Conservation (phyloP, 2,329 filamentous ascomycete species). For the Gremmenia infestans region DNA sequence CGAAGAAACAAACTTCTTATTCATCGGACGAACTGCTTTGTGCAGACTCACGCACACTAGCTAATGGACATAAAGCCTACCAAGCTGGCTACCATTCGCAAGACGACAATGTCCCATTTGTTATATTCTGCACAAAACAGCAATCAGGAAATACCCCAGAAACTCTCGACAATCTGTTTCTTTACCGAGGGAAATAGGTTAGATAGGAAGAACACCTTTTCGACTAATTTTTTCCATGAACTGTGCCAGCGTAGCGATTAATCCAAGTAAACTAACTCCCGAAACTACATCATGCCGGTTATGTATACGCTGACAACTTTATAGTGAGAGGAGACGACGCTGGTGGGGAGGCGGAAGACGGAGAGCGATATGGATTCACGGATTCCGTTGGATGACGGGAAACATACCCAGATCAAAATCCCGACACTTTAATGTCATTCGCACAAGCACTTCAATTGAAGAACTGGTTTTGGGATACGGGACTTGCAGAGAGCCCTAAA, state of each 20-base stretch:
- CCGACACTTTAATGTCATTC: neutral
- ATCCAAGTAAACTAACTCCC: neutral
- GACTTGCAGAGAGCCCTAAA: neutral
- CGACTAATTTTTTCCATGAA: neutral
- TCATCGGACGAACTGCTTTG: neutral
- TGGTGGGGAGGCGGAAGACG: neutral
- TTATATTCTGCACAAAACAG: neutral
- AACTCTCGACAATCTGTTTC: neutral
- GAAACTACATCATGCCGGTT: neutral
- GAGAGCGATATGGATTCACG: neutral
- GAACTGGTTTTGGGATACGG: neutral
- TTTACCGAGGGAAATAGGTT: neutral
- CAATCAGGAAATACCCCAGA: neutral
- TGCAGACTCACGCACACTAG: neutral
- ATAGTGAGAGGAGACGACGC: neutral
- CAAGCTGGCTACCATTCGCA: neutral
- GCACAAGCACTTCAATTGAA: neutral
- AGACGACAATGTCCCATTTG: neutral
- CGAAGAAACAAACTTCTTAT: neutral
- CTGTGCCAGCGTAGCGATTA: neutral
- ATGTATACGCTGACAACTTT: neutral
- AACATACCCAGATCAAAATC: neutral
- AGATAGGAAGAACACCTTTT: neutral
- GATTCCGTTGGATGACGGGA: neutral
- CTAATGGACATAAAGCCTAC: neutral